Evolutionary conservation across 495 filamentous ascomycete genomes (phyloP), one percentile per base, ranked within the genome.

Genomic region (Penicillium soppii): DNA sequence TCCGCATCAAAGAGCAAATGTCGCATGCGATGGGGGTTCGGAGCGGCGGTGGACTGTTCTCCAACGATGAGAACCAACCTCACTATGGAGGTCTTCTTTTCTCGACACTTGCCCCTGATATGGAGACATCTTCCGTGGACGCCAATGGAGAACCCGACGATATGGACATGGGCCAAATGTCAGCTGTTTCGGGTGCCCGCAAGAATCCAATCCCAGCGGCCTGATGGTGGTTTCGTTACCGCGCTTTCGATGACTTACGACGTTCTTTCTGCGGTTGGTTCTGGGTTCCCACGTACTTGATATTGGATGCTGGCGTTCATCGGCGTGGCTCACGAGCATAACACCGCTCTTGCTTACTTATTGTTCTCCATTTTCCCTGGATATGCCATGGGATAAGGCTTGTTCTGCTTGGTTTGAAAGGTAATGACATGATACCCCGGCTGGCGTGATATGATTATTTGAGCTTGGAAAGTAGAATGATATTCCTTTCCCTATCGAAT

Each of bases 1-100:
- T 92, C 27, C 85, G 94, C 12, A 85, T 97, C 64, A 90, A 90
- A 53, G 92, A 96, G 61, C 90, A 92, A 79, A 78, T 98, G 19
- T 83, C 83, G 10, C 82, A 87, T 49, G 92, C 92, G 0, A 68
- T 90, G 17, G 80, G 75, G 2, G 75, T 71, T 12, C 66, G 70
- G 21, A 62, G 70, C 5, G 77, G 76, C 12, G 69, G 69, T 13
- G 66, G 70, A 5, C 59, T 81, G 16, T 79, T 79, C 41, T 73
- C 72, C 9, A 74, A 68, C 0, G 66, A 65, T 22, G 69, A 73
- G 5, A 66, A 54, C 36, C 65, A 59, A 46, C 61, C 48, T 35
- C 57, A 49, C 17, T 65, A 51, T 25, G 69, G 67, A 21, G 64
- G 67, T 0, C 67, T 62, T 23, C 51, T 71, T 15, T 75, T 75